These are phyloP conservation scores for Zygnema circumcarinatum DNA, from an alignment of 139 green algal species.

Conservation along the genomic window DNA sequence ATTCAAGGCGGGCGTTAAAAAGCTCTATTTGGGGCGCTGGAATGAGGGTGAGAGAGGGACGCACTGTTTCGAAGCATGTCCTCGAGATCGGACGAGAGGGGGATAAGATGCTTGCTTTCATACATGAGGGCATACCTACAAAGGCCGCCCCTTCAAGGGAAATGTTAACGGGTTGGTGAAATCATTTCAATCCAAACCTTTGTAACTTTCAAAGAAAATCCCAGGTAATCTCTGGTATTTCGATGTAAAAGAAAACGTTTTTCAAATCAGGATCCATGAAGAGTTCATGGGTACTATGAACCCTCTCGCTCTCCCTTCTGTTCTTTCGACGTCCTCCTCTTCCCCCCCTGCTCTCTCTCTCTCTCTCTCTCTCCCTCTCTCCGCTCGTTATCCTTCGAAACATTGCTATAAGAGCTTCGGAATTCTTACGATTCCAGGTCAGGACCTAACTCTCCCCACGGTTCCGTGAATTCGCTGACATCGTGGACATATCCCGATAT, in stretches of 20 bases:
- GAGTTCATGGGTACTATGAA: too few relatives aligned
- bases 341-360: constrained; percentile 3
- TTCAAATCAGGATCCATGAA: too few relatives aligned
- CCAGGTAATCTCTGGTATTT: too few relatives aligned
- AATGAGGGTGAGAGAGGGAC: constrained; percentile 2
- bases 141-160: too few relatives aligned
- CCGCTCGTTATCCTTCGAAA: background rate
- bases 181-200: too few relatives aligned
- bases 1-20: too few relatives aligned
- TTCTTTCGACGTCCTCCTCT: too few relatives aligned
- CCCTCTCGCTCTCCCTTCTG: too few relatives aligned
- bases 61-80: constrained; percentile 38
- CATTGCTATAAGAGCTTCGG: background rate
- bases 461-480: background rate
- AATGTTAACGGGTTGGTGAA: too few relatives aligned
- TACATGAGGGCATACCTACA: constrained; percentile 34
- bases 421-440: constrained; percentile 21
- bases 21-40: too few relatives aligned
- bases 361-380: background rate
- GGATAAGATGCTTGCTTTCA: constrained; percentile 39
- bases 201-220: too few relatives aligned
- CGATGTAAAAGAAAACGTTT: too few relatives aligned
- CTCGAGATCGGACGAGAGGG: constrained; percentile 18
- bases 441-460: constrained; percentile 41
- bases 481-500: constrained; percentile 25